phyloP scores from a whole-genome alignment of 805 yeast genomes.

The Saccharomycopsis babjevae region DNA sequence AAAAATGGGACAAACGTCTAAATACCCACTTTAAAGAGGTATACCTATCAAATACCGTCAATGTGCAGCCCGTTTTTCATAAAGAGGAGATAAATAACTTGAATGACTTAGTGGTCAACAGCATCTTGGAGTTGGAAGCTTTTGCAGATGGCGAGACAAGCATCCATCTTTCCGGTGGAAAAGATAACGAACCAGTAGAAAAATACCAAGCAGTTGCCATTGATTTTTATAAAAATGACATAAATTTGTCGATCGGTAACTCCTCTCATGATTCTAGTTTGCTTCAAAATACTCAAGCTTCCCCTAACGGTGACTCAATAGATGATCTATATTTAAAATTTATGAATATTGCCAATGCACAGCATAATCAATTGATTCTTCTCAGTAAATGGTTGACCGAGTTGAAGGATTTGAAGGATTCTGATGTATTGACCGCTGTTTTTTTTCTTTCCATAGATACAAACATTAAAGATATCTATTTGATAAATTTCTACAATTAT shows the following conservation, averaged over 20 bases:
- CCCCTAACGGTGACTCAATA: conserved; percentile 33
- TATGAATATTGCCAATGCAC: conserved; percentile 38
- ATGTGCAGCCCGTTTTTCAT: conserved; percentile 94
- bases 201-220: not conserved
- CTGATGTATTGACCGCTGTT: conserved; percentile 51
- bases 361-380: conserved; percentile 26
- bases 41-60: conserved; percentile 83
- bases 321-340: conserved; percentile 70
- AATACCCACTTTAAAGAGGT: conserved; percentile 91
- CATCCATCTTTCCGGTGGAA: conserved; percentile 15
- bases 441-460: conserved; percentile 59
- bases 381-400: conserved; percentile 35
- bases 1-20: conserved; percentile 97
- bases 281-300: conserved; percentile 7
- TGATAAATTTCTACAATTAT: conserved; percentile 37
- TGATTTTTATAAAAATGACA: not conserved
- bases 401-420: conserved; percentile 32
- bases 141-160: conserved; percentile 42
- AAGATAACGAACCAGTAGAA: not conserved
- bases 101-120: conserved; percentile 63
- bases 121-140: conserved; percentile 67
- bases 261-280: conserved; percentile 3
- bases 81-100: conserved; percentile 75
- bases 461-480: conserved; percentile 53
- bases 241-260: not conserved